These are phyloP conservation scores for Pholiota adiposa DNA, from an alignment of 1,284 basidiomycete genomes.

Conservation along the genomic window DNA sequence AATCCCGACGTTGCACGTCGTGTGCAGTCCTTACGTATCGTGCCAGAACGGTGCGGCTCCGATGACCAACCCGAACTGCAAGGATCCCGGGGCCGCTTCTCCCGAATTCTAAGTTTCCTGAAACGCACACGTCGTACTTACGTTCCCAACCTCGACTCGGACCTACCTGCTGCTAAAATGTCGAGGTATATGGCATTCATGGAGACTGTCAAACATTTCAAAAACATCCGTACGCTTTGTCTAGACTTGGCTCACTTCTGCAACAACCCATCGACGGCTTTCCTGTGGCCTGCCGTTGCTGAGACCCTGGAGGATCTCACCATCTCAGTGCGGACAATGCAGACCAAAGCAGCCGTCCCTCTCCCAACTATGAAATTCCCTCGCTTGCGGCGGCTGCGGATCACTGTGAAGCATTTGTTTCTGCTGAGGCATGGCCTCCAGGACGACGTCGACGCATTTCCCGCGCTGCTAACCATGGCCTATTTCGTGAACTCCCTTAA, in stretches of 20 bases:
- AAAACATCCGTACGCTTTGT: background rate
- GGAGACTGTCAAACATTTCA: background rate
- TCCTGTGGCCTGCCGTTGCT: background rate
- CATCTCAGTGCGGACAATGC: background rate
- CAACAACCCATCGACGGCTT: background rate
- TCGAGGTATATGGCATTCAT: too few species aligned
- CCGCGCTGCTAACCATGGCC: background rate
- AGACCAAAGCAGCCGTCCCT: background rate
- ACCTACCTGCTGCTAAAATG: too few species aligned
- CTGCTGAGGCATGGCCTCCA: too few species aligned
- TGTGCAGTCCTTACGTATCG: conserved; percentile 12
- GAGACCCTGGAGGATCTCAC: background rate
- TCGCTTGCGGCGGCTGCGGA: too few species aligned
- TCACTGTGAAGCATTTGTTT: too few species aligned
- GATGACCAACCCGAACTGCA: too few species aligned
- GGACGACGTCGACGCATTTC: background rate
- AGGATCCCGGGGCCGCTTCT: too few species aligned
- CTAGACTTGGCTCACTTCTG: background rate
- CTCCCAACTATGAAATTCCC: background rate
- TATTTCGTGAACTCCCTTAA: conserved; percentile 1
- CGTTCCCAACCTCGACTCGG: too few species aligned
- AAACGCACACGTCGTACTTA: too few species aligned
- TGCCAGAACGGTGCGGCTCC: background rate
- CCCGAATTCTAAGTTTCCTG: too few species aligned
- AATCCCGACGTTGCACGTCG: conserved; percentile 13